Base-by-base conservation (phyloP, 805 yeast species). In the Kazachstania taianensis region DNA sequence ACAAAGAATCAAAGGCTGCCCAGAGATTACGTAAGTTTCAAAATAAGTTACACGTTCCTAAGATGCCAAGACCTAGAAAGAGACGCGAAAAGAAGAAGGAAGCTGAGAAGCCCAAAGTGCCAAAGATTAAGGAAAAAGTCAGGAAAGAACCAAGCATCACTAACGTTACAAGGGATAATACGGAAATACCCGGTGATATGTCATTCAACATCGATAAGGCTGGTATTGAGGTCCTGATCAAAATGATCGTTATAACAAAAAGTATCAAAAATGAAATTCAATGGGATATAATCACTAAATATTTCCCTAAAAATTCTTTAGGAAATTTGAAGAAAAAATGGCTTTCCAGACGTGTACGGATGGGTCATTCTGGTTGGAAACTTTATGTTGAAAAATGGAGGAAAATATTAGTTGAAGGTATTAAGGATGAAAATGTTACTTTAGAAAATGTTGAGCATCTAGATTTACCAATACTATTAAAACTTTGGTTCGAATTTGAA, bases 171-270 rank as follows among this genome's bases (percentile, higher is more conserved):
- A 23, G 18, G n/a, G 15, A 4, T 14, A 12, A 7, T 23, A n/a
- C n/a, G n/a, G 12, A 13, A 8, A 7, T 13, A 13, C 30, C 33
- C 10, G 24, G 15, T 14, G 29, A 34, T n/a, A 26, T 33, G 13
- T 20, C 30, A 5, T 54, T 49, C 37, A 52, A 53, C 29, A 41
- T 55, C 14, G 55, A 55, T 2, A 62, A 64, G 31, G 45, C 62
- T 5, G 79, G 80, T 40, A 65, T 72, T 1, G 70, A 76, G 16
- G 61, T 66, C 2, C 61, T 85, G 27, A 72, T 75, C 44, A 67
- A 83, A 41, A 69, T 78, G 2, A 80, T 80, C 10, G 73, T 81
- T 9, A 77, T 83, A 14, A 71, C 79, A 4, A 76, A 78, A 42
- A 70, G 86, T 12, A 67, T 81, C 27, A 65, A 57, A 13, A 66